These are phyloP conservation scores for Thalassiosira livingstoniorum DNA, from an alignment of 352 stramenopile genomes.

Conservation along the genomic window DNA sequence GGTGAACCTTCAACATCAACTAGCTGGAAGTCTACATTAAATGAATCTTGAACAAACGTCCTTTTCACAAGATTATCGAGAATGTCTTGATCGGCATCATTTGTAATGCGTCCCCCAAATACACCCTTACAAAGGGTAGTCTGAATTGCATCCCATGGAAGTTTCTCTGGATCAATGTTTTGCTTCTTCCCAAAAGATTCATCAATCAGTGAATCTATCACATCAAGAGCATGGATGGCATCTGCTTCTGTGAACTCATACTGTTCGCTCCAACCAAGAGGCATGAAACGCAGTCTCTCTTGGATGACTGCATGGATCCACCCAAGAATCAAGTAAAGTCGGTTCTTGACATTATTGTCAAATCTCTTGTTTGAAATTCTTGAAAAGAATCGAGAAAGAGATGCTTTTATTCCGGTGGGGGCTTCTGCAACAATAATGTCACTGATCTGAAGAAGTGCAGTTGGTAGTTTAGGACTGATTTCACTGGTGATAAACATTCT, in stretches of 20 bases:
- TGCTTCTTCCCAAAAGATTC: slow-evolving; percentile 89
- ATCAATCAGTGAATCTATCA: slow-evolving; percentile 97
- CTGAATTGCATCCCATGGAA: slow-evolving; percentile 98
- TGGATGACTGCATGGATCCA: slow-evolving; percentile 99
- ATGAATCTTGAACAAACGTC: slow-evolving; percentile 94
- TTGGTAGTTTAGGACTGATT: slow-evolving; percentile 95
- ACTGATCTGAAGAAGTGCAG: slow-evolving; percentile 95
- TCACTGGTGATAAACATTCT: slow-evolving; percentile 98
- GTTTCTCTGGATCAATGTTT: slow-evolving; percentile 94
- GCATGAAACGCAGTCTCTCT: slow-evolving; percentile 97
- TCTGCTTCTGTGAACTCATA: slow-evolving; percentile 99
- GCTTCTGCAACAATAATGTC: slow-evolving; percentile 98
- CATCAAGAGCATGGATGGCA: slow-evolving; percentile 95
- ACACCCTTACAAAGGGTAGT: slow-evolving; percentile 96
- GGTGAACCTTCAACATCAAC: slow-evolving; percentile 67
- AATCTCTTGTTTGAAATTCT: slow-evolving; percentile 92
- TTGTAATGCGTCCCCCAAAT: slow-evolving; percentile 97
- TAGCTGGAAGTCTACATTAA: slow-evolving; percentile 91
- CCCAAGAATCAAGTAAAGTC: slow-evolving; percentile 96
- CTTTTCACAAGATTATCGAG: slow-evolving; percentile 93
- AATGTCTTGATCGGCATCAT: slow-evolving; percentile 95
- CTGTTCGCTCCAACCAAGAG: slow-evolving; percentile 96
- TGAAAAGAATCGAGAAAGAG: slow-evolving; percentile 94
- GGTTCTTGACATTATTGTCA: slow-evolving; percentile 89
- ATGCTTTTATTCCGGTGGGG: slow-evolving; percentile 97